Conservation (phyloP, 768 basidiomycete genomes). For the Termitomyces sp. region DNA sequence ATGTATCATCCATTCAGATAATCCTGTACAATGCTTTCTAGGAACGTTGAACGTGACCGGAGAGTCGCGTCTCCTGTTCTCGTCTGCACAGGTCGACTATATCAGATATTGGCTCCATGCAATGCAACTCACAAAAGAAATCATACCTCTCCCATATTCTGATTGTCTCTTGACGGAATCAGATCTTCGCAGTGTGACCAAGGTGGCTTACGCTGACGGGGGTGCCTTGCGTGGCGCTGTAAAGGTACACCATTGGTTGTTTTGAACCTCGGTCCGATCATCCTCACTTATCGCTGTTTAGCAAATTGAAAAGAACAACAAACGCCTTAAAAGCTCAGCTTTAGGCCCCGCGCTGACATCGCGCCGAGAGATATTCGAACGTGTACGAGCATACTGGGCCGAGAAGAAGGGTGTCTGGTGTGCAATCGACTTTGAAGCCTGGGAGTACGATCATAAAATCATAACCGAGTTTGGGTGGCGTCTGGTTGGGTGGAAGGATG, state of each 20-base stretch:
- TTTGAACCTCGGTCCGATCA: not conserved
- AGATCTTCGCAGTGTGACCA: constrained; percentile 53
- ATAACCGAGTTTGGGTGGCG: constrained; percentile 87
- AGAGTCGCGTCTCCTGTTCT: constrained; percentile 75
- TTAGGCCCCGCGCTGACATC: constrained; percentile 43
- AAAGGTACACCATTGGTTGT: constrained; percentile 40
- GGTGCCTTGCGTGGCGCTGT: constrained; percentile 50
- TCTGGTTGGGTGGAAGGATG: constrained; percentile 49
- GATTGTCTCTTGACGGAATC: constrained; percentile 65
- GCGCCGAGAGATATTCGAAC: constrained; percentile 64
- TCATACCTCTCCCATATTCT: constrained; percentile 71
- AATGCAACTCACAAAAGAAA: constrained; percentile 56
- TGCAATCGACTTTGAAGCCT: constrained; percentile 78
- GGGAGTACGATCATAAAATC: constrained; percentile 69
- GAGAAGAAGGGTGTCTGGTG: constrained; percentile 67
- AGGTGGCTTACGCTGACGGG: constrained; percentile 50
- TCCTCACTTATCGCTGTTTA: constrained; percentile 19
- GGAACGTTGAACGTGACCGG: constrained; percentile 60
- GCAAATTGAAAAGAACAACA: constrained; percentile 79
- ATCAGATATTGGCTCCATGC: constrained; percentile 79
- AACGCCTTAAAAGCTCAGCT: constrained; percentile 56
- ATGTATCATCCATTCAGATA: no score
- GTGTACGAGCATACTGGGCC: constrained; percentile 56
- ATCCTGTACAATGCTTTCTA: constrained; percentile 16
- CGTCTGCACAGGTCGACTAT: constrained; percentile 83